Conservation (phyloP, 73 alveolate genomes). For the Stentor roeselii region DNA sequence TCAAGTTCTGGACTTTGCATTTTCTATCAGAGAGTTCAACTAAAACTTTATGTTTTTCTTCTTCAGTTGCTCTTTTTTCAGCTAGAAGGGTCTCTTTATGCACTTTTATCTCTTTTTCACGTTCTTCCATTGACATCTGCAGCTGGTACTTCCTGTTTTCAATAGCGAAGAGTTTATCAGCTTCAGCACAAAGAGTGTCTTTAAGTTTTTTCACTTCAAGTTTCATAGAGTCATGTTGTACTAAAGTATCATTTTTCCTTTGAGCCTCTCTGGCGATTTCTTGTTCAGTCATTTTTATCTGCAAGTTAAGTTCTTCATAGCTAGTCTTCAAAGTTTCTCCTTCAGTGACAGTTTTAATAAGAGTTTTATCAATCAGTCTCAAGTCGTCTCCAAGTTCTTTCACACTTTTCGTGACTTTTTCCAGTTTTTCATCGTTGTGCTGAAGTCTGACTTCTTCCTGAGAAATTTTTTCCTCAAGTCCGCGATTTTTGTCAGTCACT, state of each 20-base stretch:
- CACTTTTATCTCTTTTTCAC: conserved; percentile 93
- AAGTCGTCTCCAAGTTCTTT: conserved; percentile 74
- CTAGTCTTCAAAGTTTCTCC: conserved; percentile 60
- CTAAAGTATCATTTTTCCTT: conserved; percentile 89
- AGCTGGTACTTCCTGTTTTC: conserved; percentile 95
- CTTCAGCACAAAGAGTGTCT: conserved; percentile 87
- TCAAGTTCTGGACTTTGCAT: conserved; percentile 89
- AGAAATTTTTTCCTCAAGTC: background rate
- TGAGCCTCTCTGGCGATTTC: conserved; percentile 78
- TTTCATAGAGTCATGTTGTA: conserved; percentile 96
- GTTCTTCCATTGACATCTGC: conserved; percentile 95
- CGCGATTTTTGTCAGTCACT: conserved; percentile 21
- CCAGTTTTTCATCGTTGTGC: conserved; percentile 52
- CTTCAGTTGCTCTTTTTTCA: conserved; percentile 95
- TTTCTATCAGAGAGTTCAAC: conserved; percentile 92
- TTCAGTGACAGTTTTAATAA: conserved; percentile 66
- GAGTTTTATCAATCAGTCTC: conserved; percentile 71
- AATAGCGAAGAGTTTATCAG: conserved; percentile 88
- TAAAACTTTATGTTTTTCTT: conserved; percentile 95
- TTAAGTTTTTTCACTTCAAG: conserved; percentile 94
- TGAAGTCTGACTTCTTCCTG: conserved; percentile 26
- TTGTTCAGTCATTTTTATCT: conserved; percentile 84
- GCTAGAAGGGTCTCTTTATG: conserved; percentile 88
- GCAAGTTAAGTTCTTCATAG: conserved; percentile 86
- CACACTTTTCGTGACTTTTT: conserved; percentile 48